These are phyloP conservation scores for Wickerhamiella cacticola DNA, from an alignment of 805 yeast species.

Conservation along the genomic window DNA sequence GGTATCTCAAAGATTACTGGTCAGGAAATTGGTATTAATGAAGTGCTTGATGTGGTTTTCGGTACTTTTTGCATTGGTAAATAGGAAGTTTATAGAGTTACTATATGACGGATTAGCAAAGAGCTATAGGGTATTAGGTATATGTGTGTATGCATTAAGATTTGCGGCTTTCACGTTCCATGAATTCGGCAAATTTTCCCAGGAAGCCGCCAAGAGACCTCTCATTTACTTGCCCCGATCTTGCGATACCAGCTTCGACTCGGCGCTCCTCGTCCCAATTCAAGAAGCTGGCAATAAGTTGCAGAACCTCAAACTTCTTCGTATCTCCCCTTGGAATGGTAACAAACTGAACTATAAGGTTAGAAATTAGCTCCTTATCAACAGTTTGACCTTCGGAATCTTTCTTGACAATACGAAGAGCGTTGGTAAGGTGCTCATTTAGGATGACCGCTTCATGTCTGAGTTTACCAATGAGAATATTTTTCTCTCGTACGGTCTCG, in stretches of 20 bases:
- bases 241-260: slow-evolving; percentile 27
- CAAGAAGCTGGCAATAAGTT: slow-evolving; percentile 66
- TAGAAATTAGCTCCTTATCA: slow-evolving; percentile 80
- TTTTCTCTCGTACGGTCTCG: slow-evolving; percentile 49
- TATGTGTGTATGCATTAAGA: not conserved
- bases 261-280: slow-evolving; percentile 67
- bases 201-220: slow-evolving; percentile 26
- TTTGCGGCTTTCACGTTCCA: slow-evolving; percentile 24
- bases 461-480: slow-evolving; percentile 71
- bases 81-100: slow-evolving; percentile 30
- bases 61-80: slow-evolving; percentile 92
- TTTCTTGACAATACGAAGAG: slow-evolving; percentile 69
- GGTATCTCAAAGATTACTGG: slow-evolving; percentile 93
- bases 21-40: slow-evolving; percentile 76
- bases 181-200: slow-evolving; percentile 31
- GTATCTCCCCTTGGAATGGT: slow-evolving; percentile 86
- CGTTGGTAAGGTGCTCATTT: slow-evolving; percentile 92
- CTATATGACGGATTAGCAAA: no score
- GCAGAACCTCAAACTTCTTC: slow-evolving; percentile 85
- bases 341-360: slow-evolving; percentile 71
- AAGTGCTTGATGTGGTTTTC: slow-evolving; percentile 80
- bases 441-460: slow-evolving; percentile 89
- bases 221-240: slow-evolving; percentile 12
- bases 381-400: slow-evolving; percentile 64
- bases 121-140: not conserved